A percentile compares a stretch with the other conserved stretches of the same genome.
These are phyloP conservation scores for Podaxis sp. DNA, from an alignment of 768 basidiomycete genomes.

Conservation along the genomic window DNA sequence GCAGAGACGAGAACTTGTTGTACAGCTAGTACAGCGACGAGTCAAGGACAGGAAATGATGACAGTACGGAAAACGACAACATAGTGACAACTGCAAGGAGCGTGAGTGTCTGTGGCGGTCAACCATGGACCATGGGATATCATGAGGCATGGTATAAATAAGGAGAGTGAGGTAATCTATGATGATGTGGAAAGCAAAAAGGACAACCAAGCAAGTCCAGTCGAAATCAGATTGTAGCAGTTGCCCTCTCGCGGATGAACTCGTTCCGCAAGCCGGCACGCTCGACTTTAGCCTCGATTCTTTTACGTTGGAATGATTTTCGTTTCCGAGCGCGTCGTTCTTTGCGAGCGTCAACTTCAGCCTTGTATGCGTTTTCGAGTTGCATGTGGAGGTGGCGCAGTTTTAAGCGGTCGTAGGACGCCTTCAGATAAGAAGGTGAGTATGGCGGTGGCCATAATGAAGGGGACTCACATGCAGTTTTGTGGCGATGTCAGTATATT, in stretches of 20 bases:
- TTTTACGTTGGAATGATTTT: conserved; percentile 31
- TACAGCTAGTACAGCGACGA: neutral
- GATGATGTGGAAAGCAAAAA: neutral
- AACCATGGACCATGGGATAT: conserved; percentile 5
- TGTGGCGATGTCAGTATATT: conserved; percentile 35
- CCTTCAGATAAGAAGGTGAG: conserved; percentile 19
- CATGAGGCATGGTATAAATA: conserved; percentile 8
- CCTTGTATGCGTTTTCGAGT: conserved; percentile 22
- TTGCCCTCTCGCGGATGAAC: conserved; percentile 18
- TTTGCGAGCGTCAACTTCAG: conserved; percentile 30
- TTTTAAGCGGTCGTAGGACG: conserved; percentile 34
- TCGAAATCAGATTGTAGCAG: neutral
- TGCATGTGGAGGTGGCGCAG: conserved; percentile 32
- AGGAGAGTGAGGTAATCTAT: neutral
- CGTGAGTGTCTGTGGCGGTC: neutral
- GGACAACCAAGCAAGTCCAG: neutral
- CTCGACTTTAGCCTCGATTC: conserved; percentile 34
- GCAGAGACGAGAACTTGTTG: neutral
- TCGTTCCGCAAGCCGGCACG: conserved; percentile 32
- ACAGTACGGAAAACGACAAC: neutral
- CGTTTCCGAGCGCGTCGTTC: conserved; percentile 24
- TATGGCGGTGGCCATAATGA: neutral
- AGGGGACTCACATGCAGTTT: conserved; percentile 33
- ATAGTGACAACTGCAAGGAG: neutral
- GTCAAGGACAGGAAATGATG: neutral